These are phyloP conservation scores for Didymella segeticola DNA, from an alignment of 2,329 filamentous ascomycete species.

Conservation along the genomic window DNA sequence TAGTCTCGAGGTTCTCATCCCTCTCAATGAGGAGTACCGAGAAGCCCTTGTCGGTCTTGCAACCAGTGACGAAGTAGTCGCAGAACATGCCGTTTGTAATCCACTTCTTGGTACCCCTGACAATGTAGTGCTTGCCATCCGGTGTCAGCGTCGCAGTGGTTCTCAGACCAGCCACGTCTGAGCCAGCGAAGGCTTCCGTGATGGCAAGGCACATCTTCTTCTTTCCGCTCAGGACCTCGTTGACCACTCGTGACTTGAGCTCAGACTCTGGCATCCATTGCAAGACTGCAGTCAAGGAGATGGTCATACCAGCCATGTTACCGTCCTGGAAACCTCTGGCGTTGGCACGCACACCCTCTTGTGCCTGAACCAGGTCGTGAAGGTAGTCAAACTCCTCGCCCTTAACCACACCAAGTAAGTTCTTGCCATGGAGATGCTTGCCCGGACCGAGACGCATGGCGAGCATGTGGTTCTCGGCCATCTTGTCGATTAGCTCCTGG, in stretches of 20 bases:
- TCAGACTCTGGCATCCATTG: constrained; percentile 75
- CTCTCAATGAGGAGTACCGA: constrained; percentile 78
- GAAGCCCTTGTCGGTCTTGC: constrained; percentile 79
- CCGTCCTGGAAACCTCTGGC: constrained; percentile 85
- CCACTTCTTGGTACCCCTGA: constrained; percentile 81
- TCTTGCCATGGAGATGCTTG: constrained; percentile 76
- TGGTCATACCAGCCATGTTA: constrained; percentile 86
- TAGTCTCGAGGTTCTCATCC: constrained; percentile 76
- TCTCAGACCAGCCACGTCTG: constrained; percentile 78
- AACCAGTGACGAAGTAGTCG: constrained; percentile 85
- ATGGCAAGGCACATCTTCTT: constrained; percentile 91
- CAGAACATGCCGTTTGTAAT: constrained; percentile 82
- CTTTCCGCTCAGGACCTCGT: constrained; percentile 77
- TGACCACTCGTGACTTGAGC: constrained; percentile 70
- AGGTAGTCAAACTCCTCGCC: constrained; percentile 88
- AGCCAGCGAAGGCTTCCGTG: constrained; percentile 86
- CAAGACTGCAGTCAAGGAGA: constrained; percentile 78
- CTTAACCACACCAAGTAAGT: constrained; percentile 71
- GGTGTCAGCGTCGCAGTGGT: constrained; percentile 67
- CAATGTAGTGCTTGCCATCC: constrained; percentile 62
- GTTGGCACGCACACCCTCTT: constrained; percentile 75
- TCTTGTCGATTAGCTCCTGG: constrained; percentile 75
- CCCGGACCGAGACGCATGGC: constrained; percentile 86
- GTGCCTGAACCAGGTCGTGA: constrained; percentile 77
- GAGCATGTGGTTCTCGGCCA: constrained; percentile 75